A percentile compares a stretch with the other conserved stretches of the same genome.
These are phyloP conservation scores for Backusella sp. DNA, from an alignment of 192 early-diverging fungal genomes.

Conservation along the genomic window DNA sequence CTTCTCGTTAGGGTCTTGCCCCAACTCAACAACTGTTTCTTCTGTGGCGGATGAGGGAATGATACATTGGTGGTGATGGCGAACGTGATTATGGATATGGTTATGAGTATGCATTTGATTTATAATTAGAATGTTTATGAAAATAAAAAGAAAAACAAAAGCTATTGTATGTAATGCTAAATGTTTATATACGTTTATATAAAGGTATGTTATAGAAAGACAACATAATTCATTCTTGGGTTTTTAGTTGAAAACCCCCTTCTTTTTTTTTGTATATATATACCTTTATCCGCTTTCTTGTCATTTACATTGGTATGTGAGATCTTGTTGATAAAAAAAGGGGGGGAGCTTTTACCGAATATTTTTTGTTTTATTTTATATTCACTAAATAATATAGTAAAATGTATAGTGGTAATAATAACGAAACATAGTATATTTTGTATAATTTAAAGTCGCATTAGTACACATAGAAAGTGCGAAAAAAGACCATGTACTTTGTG, in stretches of 20 bases:
- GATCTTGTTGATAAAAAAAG: background rate
- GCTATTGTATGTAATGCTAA: background rate
- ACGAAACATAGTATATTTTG: background rate
- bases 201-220: background rate
- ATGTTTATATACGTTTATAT: background rate
- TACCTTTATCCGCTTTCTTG: background rate
- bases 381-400: background rate
- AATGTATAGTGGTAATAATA: background rate
- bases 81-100: background rate
- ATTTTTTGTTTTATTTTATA: background rate
- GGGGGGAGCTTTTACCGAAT: background rate
- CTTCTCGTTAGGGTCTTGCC: background rate
- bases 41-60: background rate
- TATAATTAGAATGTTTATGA: background rate
- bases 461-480: background rate
- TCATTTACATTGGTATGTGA: conserved; percentile 3
- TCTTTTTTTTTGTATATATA: background rate
- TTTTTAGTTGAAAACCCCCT: background rate
- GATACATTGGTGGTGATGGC: background rate
- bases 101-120: conserved; percentile 4
- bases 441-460: background rate
- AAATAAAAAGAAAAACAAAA: background rate
- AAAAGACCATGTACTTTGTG: background rate
- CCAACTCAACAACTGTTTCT: conserved; percentile 1
- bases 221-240: conserved; percentile 7